Base-by-base conservation (phyloP, 2,329 filamentous ascomycete species). In the Fusarium robinianum region DNA sequence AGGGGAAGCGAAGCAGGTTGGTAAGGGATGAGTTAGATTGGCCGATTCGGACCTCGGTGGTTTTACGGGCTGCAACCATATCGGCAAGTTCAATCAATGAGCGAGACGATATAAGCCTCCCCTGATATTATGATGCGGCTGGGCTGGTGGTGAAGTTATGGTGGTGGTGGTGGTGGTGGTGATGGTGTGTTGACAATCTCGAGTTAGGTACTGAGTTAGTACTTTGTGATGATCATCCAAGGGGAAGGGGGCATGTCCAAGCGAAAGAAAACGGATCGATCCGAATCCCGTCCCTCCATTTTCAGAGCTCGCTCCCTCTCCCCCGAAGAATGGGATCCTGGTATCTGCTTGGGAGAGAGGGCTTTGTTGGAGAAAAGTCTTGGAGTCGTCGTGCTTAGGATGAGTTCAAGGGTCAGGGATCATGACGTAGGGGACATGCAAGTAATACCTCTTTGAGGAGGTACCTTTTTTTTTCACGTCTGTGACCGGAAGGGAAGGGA, bases 371-470 rank as follows among this genome's bases (percentile, higher is more conserved):
- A 32, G 27, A 24, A 17, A 27, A n/a, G 4, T 15, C 15, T 12
- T 24, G 14, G 30, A 26, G 26, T n/a, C n/a, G n/a, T n/a, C n/a
- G n/a, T n/a, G 26, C 26, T 14, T 29, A 29, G 12, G 26, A 14
- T 12, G 26, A 8, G 26, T 29, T 29, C 12, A 29, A 23, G 16
- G 24, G 23, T 24, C 15, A 19, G n/a, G 14, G 19, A n/a, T 2
- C 21, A 55, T 55, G 52, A 55, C 52, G 52, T 55, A 53, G 34
- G 1, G 25, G 21, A 32, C 8, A 25, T 50, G 48, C 47, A 44
- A 44, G 43, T 35, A 22, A 16, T 35, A 30, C 46, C 44, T 37
- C 21, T 30, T 49, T 22, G 44, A 49, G 44, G 43, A 49, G 37
- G 38, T 17, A 25, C 29, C 22, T 29, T 46, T 21, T 44, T 31